Conservation (phyloP, 1,284 basidiomycete genomes). For the Apiotrichum gracile region DNA sequence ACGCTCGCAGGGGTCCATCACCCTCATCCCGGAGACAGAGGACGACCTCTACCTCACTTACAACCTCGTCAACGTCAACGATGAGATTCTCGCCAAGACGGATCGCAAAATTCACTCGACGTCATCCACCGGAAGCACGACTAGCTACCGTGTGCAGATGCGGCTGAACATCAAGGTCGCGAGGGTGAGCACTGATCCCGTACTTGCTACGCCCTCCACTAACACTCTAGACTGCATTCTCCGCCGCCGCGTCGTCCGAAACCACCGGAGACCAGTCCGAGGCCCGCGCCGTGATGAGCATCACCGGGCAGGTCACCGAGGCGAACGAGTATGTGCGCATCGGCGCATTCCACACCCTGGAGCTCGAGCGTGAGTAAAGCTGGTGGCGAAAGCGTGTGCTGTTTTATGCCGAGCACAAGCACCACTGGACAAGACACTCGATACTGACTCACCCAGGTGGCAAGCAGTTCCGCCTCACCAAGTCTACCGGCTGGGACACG, state of each 20-base stretch:
- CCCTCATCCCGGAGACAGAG: conserved; percentile 85
- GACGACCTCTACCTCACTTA: conserved; percentile 99
- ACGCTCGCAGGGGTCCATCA: conserved; percentile 68
- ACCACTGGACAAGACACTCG: no score
- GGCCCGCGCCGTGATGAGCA: conserved; percentile 63
- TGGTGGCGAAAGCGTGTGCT: neutral
- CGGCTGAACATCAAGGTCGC: conserved; percentile 78
- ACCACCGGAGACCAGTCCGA: conserved; percentile 46
- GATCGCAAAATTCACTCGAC: conserved; percentile 68
- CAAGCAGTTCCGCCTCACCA: conserved; percentile 69
- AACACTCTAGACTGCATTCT: conserved; percentile 54
- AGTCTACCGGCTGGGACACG: conserved; percentile 81
- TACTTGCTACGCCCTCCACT: neutral
- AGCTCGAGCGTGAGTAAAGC: conserved; percentile 60
- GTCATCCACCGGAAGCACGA: conserved; percentile 86
- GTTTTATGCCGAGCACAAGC: no score
- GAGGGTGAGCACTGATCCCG: conserved; percentile 39
- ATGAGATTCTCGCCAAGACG: conserved; percentile 81
- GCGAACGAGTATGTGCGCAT: conserved; percentile 91
- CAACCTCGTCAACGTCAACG: conserved; percentile 87
- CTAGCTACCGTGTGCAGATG: conserved; percentile 79
- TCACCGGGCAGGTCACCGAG: conserved; percentile 79
- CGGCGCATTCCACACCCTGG: conserved; percentile 92
- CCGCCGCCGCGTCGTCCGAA: conserved; percentile 55
- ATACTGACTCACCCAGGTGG: no score